Percentiles rank a stretch among this genome's conserved stretches.
Conservation (phyloP, 106 monocot species). For the Platanthera guangdongensis region DNA sequence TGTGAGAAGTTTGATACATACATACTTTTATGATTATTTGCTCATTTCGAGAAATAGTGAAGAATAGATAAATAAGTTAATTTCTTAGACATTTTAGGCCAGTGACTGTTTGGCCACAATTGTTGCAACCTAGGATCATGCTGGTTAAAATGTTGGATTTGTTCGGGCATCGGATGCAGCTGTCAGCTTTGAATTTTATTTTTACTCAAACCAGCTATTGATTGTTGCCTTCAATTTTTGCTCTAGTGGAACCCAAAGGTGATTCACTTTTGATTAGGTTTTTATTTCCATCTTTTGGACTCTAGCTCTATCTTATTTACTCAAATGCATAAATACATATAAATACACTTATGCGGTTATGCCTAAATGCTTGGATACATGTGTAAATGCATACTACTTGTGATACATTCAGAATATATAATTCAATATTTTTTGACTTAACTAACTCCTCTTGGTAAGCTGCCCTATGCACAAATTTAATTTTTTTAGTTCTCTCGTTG, state of each 20-base stretch:
- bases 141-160: too few relatives aligned
- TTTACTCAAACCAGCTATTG: neutral
- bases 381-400: too few relatives aligned
- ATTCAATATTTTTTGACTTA: too few relatives aligned
- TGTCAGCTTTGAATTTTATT: neutral
- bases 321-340: neutral
- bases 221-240: neutral
- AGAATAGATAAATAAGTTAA: neutral
- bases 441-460: too few relatives aligned
- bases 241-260: neutral
- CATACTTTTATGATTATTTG: neutral
- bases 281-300: neutral
- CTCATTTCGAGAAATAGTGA: neutral
- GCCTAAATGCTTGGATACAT: neutral
- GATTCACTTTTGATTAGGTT: neutral
- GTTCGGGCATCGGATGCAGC: too few relatives aligned
- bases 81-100: neutral
- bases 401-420: too few relatives aligned
- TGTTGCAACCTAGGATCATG: neutral
- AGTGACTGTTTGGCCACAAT: neutral
- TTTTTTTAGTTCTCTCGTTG: too few relatives aligned
- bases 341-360: neutral
- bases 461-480: too few relatives aligned
- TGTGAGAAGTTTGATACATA: neutral
- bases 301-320: neutral